Evolutionary conservation across 73 alveolate species (phyloP), one percentile per base, ranked within the genome.

Genomic region (Paramecium bursaria): DNA sequence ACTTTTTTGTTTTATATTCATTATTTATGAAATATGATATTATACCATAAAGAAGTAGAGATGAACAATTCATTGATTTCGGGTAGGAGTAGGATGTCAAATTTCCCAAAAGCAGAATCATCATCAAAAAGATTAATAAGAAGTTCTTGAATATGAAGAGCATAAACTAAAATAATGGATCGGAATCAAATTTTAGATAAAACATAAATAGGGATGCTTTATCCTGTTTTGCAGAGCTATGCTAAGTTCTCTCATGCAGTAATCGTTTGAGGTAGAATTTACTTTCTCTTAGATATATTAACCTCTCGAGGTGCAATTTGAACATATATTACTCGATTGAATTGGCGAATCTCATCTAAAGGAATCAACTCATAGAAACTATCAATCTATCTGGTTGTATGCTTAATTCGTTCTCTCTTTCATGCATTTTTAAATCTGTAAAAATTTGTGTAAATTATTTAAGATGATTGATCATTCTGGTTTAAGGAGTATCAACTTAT

Each of bases 401-500:
- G 7, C 17, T 67, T n/a, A 67, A 67, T 35, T 15, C 82, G 1
- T 67, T 67, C 13, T 67, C 82, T 42, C 23, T 67, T 3, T 39
- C 60, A 39, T 67, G 82, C 33, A 31, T 67, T 6, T 67, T 67
- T 30, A 67, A 67, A 67, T 17, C 82, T 9, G 82, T 67, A 67
- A 33, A 5, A 35, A 11, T 33, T 5, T 3, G 5, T 39, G 14
- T n/a, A 67, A 9, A 13, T n/a, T 23, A 29, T 11, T 26, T 1
- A 21, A 67, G 82, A 67, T 67, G 82, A 42, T 42, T 17, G 82
- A 67, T 67, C 82, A 67, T 42, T 39, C 82, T 9, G 82, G 82
- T 4, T 35, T 67, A 17, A 19, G 42, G 9, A 26, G 17, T 15
- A 19, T 67, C 17, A 67, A 67, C 21, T 21, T 67, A 5, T 67